Evolutionary conservation across 2,329 filamentous ascomycete genomes (phyloP), one percentile per base, ranked within the genome.

Genomic region (Aspergillus sp.): DNA sequence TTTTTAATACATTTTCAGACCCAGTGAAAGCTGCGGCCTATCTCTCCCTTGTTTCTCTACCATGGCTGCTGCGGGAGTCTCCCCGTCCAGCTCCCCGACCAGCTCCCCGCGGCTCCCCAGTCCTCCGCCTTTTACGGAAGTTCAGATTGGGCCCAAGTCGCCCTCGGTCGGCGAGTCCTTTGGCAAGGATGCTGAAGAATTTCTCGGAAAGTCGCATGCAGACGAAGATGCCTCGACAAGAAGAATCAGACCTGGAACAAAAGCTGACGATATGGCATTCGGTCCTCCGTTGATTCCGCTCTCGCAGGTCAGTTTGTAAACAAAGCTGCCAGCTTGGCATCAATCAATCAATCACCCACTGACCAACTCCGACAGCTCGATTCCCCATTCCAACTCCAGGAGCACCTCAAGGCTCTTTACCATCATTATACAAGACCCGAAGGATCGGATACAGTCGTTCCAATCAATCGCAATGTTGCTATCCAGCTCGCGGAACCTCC

Each of bases 371-470:
- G 45, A 43, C 65, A 96, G 88, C 89, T 98, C 54, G 90, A 98
- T 64, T 97, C 91, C 19, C 88, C 93, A 36, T 98, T 97, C 65
- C 93, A 96, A 67, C 81, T 97, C 12, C 94, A 96, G 68, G 93
- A 98, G 70, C 91, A 98, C 62, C 84, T 98, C 43, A 91, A 94
- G 66, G 88, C 93, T 31, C 80, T 96, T 11, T 88, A 97, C 72
- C 83, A 90, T 67, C 77, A 86, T 64, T 84, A 87, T 64, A 95
- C 88, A 1, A 79, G 82, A 48, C 79, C 81, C 6, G 56, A 69
- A 36, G 64, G 70, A 36, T 75, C 73, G 41, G 74, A 78, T 50
- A 80, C 80, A 53, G 84, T 82, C 30, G 71, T 79, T 35, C 82
- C 91, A 6, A 84, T 97, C 52, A 87, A 79, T 44, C 85, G 86